phyloP scores from a whole-genome alignment of 2,329 filamentous ascomycete species.

The Metarhizium rileyi region DNA sequence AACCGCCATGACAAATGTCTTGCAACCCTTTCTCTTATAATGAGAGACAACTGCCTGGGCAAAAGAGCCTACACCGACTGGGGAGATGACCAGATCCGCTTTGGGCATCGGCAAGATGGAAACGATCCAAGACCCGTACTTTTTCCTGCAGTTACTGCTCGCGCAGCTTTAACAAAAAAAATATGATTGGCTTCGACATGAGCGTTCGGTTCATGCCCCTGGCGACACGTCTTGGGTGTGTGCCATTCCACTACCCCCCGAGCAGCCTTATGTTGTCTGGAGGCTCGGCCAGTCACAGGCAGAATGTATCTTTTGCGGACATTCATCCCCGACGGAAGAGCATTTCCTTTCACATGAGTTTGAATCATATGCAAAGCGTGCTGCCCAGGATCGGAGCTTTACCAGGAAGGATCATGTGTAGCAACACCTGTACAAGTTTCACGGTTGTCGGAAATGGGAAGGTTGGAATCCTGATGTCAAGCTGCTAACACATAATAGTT shows the following conservation, averaged over 20 bases:
- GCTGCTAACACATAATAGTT: constrained; percentile 23
- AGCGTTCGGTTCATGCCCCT: constrained; percentile 38
- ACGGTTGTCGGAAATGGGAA: constrained; percentile 33
- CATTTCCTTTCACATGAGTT: constrained; percentile 32
- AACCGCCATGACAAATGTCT: constrained; percentile 47
- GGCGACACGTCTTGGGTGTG: constrained; percentile 39
- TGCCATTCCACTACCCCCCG: constrained; percentile 24
- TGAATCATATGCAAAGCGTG: constrained; percentile 38
- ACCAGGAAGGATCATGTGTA: constrained; percentile 32
- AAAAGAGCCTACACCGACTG: constrained; percentile 65
- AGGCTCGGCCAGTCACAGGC: constrained; percentile 35
- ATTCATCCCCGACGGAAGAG: constrained; percentile 20
- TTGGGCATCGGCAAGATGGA: constrained; percentile 10
- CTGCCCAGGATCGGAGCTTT: constrained; percentile 31
- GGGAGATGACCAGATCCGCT: constrained; percentile 44
- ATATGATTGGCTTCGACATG: constrained; percentile 36
- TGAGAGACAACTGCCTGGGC: constrained; percentile 59
- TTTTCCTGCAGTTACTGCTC: constrained; percentile 30
- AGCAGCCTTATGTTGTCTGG: constrained; percentile 35
- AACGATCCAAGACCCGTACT: constrained; percentile 11
- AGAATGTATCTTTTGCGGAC: constrained; percentile 30
- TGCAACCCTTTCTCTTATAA: constrained; percentile 40
- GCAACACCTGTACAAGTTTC: constrained; percentile 32
- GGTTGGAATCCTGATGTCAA: constrained; percentile 37
- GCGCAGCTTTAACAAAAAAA: constrained; percentile 29